Conservation (phyloP, 176 grass and related monocot genomes). For the Ampelocalamus luodianensis region DNA sequence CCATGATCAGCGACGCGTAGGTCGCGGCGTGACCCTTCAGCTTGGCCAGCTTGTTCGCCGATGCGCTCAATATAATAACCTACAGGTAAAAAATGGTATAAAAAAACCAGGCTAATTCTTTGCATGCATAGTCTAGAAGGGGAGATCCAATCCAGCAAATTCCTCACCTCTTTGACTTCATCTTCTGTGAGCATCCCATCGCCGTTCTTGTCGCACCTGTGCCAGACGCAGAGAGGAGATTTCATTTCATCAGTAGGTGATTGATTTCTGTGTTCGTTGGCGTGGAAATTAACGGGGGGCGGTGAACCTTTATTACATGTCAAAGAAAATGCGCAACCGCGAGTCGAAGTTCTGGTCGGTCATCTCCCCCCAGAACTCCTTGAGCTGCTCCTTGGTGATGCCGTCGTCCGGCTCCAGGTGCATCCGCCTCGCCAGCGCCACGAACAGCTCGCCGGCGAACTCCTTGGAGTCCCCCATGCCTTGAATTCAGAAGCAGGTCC, state of each 20-base stretch:
- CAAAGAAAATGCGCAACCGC: slow-evolving; percentile 92
- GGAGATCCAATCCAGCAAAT: background rate
- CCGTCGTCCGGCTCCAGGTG: slow-evolving; percentile 62
- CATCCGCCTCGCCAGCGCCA: slow-evolving; percentile 70
- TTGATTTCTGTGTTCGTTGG: background rate
- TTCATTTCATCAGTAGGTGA: slow-evolving; percentile 10
- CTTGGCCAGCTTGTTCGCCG: slow-evolving; percentile 86
- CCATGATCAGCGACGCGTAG: slow-evolving; percentile 93
- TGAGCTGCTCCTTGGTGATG: slow-evolving; percentile 76
- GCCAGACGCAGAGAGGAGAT: slow-evolving; percentile 8
- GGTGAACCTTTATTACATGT: slow-evolving; percentile 79
- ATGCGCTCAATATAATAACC: slow-evolving; percentile 95
- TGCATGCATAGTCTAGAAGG: background rate
- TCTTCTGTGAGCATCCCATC: slow-evolving; percentile 95
- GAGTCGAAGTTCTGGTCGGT: slow-evolving; percentile 97
- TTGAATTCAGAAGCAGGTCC: slow-evolving; percentile 19
- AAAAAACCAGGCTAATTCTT: background rate
- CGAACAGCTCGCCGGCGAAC: slow-evolving; percentile 89
- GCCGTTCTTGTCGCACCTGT: slow-evolving; percentile 97
- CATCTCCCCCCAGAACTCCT: slow-evolving; percentile 99
- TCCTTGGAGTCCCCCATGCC: slow-evolving; percentile 99
- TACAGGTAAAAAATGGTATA: slow-evolving; percentile 10
- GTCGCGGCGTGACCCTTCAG: slow-evolving; percentile 82
- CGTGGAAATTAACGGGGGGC: background rate
- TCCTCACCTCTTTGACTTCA: slow-evolving; percentile 89